phyloP scores from a whole-genome alignment of 129 eudicot species.

The Pulicaria dysenterica region DNA sequence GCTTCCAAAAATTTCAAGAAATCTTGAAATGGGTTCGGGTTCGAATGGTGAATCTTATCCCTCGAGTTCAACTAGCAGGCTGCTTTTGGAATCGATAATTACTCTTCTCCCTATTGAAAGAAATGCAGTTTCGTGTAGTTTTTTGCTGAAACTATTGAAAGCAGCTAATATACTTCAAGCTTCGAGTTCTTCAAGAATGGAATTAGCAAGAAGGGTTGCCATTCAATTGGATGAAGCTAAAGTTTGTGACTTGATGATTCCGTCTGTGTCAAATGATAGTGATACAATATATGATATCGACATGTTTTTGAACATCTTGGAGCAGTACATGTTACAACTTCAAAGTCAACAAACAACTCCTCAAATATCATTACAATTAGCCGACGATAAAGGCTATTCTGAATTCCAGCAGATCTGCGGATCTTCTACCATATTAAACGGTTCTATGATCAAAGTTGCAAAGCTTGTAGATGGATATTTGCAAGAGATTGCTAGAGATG shows the following conservation, averaged over 20 bases:
- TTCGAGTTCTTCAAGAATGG: constrained; percentile 62
- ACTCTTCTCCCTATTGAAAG: constrained; percentile 72
- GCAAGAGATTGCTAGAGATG: constrained; percentile 67
- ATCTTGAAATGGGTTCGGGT: constrained; percentile 33
- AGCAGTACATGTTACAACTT: constrained; percentile 68
- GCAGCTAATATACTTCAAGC: constrained; percentile 64
- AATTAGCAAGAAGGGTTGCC: constrained; percentile 67
- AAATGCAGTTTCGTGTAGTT: constrained; percentile 76
- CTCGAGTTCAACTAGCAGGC: constrained; percentile 48
- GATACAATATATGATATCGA: constrained; percentile 64
- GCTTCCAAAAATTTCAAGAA: constrained; percentile 61
- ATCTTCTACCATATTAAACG: constrained; percentile 51
- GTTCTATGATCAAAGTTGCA: constrained; percentile 66
- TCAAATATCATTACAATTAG: constrained; percentile 43
- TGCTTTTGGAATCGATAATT: constrained; percentile 71
- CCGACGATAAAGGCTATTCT: constrained; percentile 44
- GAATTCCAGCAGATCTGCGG: constrained; percentile 57
- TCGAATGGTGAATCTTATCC: constrained; percentile 28
- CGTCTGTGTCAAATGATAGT: constrained; percentile 37
- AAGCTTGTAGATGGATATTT: constrained; percentile 85
- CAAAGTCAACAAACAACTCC: constrained; percentile 69
- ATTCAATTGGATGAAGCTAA: constrained; percentile 85
- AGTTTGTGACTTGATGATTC: constrained; percentile 71
- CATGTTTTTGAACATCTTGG: constrained; percentile 60
- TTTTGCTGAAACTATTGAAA: constrained; percentile 63